Base-by-base conservation (phyloP, 148 eudicot genomes). In the Tetragonia tetragonoides region DNA sequence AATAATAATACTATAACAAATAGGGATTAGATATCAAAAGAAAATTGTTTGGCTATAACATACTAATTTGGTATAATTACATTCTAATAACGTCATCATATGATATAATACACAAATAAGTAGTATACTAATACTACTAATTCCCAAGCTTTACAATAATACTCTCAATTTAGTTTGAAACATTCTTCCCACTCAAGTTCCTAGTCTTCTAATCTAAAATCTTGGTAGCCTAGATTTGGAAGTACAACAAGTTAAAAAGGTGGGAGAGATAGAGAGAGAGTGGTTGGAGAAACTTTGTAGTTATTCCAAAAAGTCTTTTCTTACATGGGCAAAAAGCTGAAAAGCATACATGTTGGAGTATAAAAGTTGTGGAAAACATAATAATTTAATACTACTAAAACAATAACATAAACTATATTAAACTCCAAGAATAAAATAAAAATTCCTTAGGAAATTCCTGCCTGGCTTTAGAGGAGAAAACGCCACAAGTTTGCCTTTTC, bases 251-350 rank as follows among this genome's bases (percentile, higher is more conserved):
- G 74, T 73, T 42, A 47, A 60, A 79, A 79, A 17, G 46, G 65
- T 54, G 39, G 14, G 23, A 54, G 49, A 23, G 60, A 56, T 16
- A 56, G 5, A 16, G 17, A 56, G 20, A 60, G 74, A 78, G 84
- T 78, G 72, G 84, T 82, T 82, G 81, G 14, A 44, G 63, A 74
- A 81, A 74, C 63, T 62, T 82, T 82, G 81, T 82, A 67, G 78
- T 82, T 82, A 78, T 82, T 61, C 71, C n/a, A 82, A 51, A 81
- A 82, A 82, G 81, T 81, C 81, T 68, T 78, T 67, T 47, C 80
- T 73, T 66, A 73, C 81, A 81, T 77, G 69, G 65, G 54, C 77
- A 81, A 11, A 46, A 23, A 42, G 39, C 69, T 59, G 39, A 46
- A 65, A 42, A 38, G 3, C 24, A 16, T 6, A 37, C 70, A 74